Evolutionary conservation across 2,329 filamentous ascomycete species (phyloP), one percentile per base, ranked within the genome.

Genomic region (Balansia obtecta): DNA sequence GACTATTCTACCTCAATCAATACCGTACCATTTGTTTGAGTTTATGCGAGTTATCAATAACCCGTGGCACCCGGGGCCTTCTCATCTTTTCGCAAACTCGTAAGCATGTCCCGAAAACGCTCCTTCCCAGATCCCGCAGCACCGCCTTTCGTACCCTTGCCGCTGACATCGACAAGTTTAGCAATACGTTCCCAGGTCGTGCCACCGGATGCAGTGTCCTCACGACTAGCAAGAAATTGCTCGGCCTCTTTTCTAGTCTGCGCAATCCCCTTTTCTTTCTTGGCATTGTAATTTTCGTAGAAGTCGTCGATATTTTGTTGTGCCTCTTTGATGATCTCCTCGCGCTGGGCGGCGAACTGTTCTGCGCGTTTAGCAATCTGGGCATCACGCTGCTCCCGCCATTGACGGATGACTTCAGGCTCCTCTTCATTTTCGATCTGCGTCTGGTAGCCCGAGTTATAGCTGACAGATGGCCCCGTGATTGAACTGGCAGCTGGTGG

Each of bases 181-280:
- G 90, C 86, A 63, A 98, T 97, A 58, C 93, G 85, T 72, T 98
- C 93, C 93, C 93, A 98, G 76, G 88, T 95, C 5, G 93, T 98
- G 55, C 93, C 93, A 47, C 93, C 93, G 11, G 88, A 88, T 22
- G 89, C 87, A 39, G 90, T 96, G 66, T 97, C 90, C 66, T 98
- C 91, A 53, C 90, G 82, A 67, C 76, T 89, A 50, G 80, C 83
- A 45, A 97, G 72, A 69, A 97, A 98, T 64, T 95, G 83, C 63
- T 97, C 91, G 7, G 91, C 93, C 60, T 98, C 93, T 67, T 86
- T 85, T 61, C 85, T 82, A 51, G 91, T 93, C 73, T 95, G 88
- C 20, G 85, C 76, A 58, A 96, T 85, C 53, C 80, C 81, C 78
- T 97, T 97, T 67, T 98, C 93, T 68, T 93, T 91, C 74, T 96